These are phyloP conservation scores for Cunninghamia lanceolata DNA, from an alignment of 75 land plant genomes.

Conservation along the genomic window DNA sequence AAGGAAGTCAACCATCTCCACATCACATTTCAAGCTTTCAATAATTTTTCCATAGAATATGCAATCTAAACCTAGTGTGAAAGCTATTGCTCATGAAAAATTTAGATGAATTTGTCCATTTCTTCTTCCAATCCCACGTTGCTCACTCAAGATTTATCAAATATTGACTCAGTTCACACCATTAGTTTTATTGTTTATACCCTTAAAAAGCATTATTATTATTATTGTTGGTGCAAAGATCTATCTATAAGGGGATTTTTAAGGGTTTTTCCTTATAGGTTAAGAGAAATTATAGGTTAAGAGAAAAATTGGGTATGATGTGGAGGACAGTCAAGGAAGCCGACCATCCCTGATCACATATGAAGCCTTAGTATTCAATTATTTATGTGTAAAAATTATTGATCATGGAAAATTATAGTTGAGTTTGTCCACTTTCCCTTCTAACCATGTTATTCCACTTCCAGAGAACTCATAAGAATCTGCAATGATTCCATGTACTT, in stretches of 20 bases:
- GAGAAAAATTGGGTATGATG: neutral
- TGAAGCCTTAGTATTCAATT: too few relatives aligned
- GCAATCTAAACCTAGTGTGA: neutral
- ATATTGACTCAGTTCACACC: neutral
- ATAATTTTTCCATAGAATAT: too few relatives aligned
- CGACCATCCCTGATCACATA: too few relatives aligned
- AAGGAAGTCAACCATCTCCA: neutral
- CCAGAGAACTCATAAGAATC: too few relatives aligned
- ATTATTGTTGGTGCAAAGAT: neutral
- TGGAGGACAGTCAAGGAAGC: neutral
- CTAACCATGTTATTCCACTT: too few relatives aligned
- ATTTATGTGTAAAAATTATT: too few relatives aligned
- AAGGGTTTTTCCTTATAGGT: neutral
- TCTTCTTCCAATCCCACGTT: neutral
- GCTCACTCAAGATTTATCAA: neutral
- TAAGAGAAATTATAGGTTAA: too few relatives aligned
- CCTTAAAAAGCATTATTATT: too few relatives aligned
- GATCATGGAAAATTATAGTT: too few relatives aligned
- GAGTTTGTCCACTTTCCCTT: too few relatives aligned
- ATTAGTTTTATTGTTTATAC: neutral
- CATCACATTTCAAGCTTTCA: neutral
- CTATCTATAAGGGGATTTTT: neutral
- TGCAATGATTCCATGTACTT: too few relatives aligned
- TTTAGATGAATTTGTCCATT: too few relatives aligned
- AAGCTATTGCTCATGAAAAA: neutral